Conservation (phyloP, 805 yeast genomes). For the Tetrapisispora namnaoensis region DNA sequence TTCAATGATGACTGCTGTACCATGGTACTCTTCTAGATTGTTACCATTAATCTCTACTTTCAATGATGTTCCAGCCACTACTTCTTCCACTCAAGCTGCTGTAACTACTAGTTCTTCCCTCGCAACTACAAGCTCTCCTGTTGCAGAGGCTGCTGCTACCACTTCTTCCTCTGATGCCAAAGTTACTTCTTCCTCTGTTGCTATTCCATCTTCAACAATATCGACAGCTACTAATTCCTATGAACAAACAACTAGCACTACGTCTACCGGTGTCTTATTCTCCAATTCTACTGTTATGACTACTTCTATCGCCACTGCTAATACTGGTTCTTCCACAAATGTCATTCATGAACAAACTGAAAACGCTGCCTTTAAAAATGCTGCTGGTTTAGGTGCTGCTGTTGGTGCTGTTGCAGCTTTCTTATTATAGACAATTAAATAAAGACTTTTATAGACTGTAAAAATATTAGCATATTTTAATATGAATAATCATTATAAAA, state of each 20-base stretch:
- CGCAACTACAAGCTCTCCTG: not conserved
- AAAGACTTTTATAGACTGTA: not conserved
- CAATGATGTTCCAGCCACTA: not conserved
- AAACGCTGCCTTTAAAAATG: constrained; percentile 5
- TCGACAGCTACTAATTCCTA: not conserved
- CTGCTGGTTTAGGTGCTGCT: constrained; percentile 5
- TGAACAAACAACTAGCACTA: not conserved
- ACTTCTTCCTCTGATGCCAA: constrained; percentile 4
- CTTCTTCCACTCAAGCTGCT: constrained; percentile 1
- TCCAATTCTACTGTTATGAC: not conserved
- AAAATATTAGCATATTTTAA: not conserved
- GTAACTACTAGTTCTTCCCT: not conserved
- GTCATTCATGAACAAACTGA: constrained; percentile 5
- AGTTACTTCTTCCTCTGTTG: constrained; percentile 3
- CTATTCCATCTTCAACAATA: not conserved
- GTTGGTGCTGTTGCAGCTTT: constrained; percentile 5
- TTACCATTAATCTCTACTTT: constrained; percentile 7
- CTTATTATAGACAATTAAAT: constrained; percentile 2
- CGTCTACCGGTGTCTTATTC: not conserved
- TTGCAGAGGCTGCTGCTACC: not conserved
- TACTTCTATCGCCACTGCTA: not conserved
- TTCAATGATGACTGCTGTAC: constrained; percentile 24
- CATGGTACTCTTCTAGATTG: constrained; percentile 30
- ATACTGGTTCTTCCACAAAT: not conserved
- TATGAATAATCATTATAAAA: not conserved